Percentiles rank a stretch among this genome's conserved stretches.
Conservation (phyloP, 768 basidiomycete species). For the Phlebiopsis flavidoalba region DNA sequence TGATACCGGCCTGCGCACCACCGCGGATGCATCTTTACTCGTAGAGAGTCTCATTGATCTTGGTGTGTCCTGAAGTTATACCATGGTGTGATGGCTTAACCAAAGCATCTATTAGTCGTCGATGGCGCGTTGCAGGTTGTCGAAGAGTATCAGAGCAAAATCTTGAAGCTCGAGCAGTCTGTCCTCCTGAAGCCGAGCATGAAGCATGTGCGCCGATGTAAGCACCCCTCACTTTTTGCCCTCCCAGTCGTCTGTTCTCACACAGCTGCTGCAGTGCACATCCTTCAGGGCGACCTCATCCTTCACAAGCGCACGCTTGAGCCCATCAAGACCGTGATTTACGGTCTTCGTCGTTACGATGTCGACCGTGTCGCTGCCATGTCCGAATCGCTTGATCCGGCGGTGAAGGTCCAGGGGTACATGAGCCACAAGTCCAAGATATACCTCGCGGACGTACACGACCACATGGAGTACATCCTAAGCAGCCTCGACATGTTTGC, state of each 20-base stretch:
- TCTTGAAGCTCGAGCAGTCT: constrained; percentile 54
- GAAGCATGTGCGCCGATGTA: constrained; percentile 54
- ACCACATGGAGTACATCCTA: constrained; percentile 72
- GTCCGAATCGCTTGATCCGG: constrained; percentile 28
- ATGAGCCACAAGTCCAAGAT: constrained; percentile 68
- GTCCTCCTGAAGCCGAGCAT: constrained; percentile 59
- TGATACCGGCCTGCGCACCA: constrained; percentile 56
- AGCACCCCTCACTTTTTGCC: constrained; percentile 19
- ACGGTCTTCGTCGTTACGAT: constrained; percentile 66
- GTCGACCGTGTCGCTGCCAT: constrained; percentile 61
- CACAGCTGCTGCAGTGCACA: constrained; percentile 47
- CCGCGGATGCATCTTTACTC: constrained; percentile 63
- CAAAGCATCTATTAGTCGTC: constrained; percentile 42
- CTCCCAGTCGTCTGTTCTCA: neutral
- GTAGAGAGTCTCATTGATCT: constrained; percentile 66
- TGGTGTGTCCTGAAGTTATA: constrained; percentile 24
- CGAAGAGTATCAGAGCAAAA: constrained; percentile 61
- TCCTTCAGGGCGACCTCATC: constrained; percentile 69
- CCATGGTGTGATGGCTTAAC: neutral
- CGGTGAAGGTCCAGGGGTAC: constrained; percentile 45
- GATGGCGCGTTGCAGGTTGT: constrained; percentile 65
- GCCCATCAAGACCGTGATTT: constrained; percentile 65
- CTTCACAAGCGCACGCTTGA: constrained; percentile 70
- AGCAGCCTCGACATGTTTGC: constrained; percentile 70
- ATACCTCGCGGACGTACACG: constrained; percentile 68